phyloP scores from a whole-genome alignment of 495 filamentous ascomycete genomes.

The Xylaria castorea region DNA sequence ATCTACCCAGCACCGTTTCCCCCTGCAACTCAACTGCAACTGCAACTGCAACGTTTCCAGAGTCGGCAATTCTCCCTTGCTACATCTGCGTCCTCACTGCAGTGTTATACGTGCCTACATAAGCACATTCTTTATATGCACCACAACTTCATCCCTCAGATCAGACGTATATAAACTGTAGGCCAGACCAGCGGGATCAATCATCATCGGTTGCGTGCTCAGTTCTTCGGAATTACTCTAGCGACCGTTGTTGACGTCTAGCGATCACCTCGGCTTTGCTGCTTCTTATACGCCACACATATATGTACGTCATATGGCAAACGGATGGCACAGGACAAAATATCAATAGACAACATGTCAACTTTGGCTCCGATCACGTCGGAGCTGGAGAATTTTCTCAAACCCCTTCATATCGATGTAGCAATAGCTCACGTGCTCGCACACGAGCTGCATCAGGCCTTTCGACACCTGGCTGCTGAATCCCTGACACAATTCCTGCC shows the following conservation, averaged over 20 bases:
- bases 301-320: conserved; percentile 20
- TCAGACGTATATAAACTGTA: background rate
- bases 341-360: conserved; percentile 13
- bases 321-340: conserved; percentile 12
- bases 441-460: conserved; percentile 65
- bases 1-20: conserved; percentile 29
- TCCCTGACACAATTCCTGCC: conserved; percentile 77
- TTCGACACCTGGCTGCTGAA: conserved; percentile 66
- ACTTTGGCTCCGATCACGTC: conserved; percentile 35
- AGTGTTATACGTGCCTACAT: too few species aligned
- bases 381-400: conserved; percentile 51
- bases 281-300: conserved; percentile 1
- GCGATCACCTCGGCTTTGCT: background rate
- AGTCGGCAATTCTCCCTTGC: conserved; percentile 40
- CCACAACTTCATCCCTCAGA: background rate
- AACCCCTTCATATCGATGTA: conserved; percentile 51
- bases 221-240: background rate
- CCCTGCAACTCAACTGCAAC: conserved; percentile 28
- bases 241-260: background rate
- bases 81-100: conserved; percentile 28
- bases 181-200: background rate
- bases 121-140: conserved; percentile 1
- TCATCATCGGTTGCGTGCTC: background rate
- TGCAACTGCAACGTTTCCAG: conserved; percentile 44
- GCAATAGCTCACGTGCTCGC: conserved; percentile 64